Evolutionary conservation across 495 filamentous ascomycete species (phyloP).

Genomic region (Penicilliopsis zonata): DNA sequence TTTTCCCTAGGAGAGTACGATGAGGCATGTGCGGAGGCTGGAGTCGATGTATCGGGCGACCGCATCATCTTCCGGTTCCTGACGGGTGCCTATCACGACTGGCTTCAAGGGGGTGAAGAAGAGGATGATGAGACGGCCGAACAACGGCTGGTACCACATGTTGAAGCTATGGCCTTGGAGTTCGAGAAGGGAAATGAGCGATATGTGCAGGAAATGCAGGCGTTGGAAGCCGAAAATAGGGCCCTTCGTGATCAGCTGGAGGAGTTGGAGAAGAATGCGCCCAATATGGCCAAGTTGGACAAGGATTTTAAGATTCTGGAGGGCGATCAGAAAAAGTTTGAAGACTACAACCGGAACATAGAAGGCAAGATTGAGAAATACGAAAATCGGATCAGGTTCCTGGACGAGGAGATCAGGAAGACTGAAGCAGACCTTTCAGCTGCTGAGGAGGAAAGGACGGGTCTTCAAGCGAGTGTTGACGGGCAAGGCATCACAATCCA

Average conservation of each 20-base stretch:
- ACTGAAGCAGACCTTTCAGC: constrained; percentile 63
- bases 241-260: constrained; percentile 71
- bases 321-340: constrained; percentile 84
- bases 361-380: constrained; percentile 74
- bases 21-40: constrained; percentile 74
- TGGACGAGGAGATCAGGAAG: constrained; percentile 71
- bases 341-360: constrained; percentile 75
- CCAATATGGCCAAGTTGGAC: constrained; percentile 71
- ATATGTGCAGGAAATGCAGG: constrained; percentile 68
- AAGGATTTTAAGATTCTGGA: constrained; percentile 78
- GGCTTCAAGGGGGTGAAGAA: constrained; percentile 70
- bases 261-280: constrained; percentile 70
- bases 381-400: constrained; percentile 56
- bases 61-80: constrained; percentile 90
- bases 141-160: constrained; percentile 61
- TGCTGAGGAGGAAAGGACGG: constrained; percentile 66
- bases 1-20: constrained; percentile 69
- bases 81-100: constrained; percentile 79
- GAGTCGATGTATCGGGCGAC: constrained; percentile 76
- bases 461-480: constrained; percentile 75
- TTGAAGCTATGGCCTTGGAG: constrained; percentile 80
- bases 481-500: constrained; percentile 86
- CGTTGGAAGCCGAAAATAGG: constrained; percentile 73
- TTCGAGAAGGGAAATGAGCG: constrained; percentile 74
- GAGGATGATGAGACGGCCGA: constrained; percentile 73